Conservation (phyloP, 352 stramenopile species). For the Phytopythium helicoides region DNA sequence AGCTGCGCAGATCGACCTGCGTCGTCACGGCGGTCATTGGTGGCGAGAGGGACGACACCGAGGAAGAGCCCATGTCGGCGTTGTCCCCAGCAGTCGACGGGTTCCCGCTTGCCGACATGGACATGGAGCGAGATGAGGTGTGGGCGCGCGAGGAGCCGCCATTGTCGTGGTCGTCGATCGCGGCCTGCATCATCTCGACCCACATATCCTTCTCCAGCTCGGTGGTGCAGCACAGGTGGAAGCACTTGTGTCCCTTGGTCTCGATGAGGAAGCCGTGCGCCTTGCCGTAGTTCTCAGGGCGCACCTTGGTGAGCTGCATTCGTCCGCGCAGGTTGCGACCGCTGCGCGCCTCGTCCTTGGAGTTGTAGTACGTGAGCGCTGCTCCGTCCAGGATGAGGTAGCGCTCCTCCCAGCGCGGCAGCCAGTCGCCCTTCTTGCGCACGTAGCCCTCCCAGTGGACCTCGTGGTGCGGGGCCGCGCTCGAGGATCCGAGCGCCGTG, state of each 20-base stretch:
- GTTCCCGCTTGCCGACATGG: slow-evolving; percentile 3
- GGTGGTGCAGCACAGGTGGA: slow-evolving; percentile 83
- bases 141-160: slow-evolving; percentile 1
- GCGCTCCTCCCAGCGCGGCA: slow-evolving; percentile 87
- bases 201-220: slow-evolving; percentile 91
- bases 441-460: slow-evolving; percentile 89
- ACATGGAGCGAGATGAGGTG: slow-evolving; percentile 4
- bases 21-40: slow-evolving; percentile 35
- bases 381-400: slow-evolving; percentile 86
- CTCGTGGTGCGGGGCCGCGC: slow-evolving; percentile 52
- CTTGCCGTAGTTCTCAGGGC: slow-evolving; percentile 86
- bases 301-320: slow-evolving; percentile 81
- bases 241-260: slow-evolving; percentile 87
- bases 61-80: slow-evolving; percentile 12
- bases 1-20: slow-evolving; percentile 81
- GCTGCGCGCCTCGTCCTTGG: slow-evolving; percentile 82
- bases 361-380: slow-evolving; percentile 86
- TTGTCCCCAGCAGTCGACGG: slow-evolving; percentile 4
- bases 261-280: slow-evolving; percentile 86
- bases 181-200: slow-evolving; percentile 90
- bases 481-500: slow-evolving; percentile 30
- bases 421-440: slow-evolving; percentile 88
- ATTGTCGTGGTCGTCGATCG: slow-evolving; percentile 66
- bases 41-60: slow-evolving; percentile 34
- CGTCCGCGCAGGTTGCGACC: slow-evolving; percentile 74